Conservation (phyloP, 768 basidiomycete genomes). For the Nevesoporus exiguus region DNA sequence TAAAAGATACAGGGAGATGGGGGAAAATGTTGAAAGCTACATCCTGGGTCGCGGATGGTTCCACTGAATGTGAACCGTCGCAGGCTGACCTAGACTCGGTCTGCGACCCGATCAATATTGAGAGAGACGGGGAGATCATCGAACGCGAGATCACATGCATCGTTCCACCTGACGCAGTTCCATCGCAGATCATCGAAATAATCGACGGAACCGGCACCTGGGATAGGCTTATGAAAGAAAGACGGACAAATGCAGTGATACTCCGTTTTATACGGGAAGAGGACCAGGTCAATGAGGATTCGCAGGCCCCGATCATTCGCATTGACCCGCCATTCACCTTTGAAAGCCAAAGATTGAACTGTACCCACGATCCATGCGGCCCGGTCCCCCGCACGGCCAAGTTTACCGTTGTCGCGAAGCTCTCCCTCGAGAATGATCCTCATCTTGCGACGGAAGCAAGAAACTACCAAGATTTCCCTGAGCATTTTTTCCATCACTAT, state of each 20-base stretch:
- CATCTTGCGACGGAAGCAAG: conserved; percentile 35
- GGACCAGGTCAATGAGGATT: neutral
- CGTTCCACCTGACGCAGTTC: neutral
- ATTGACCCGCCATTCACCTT: conserved; percentile 16
- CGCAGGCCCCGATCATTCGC: conserved; percentile 1
- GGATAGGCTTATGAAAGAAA: neutral
- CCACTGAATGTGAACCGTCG: neutral
- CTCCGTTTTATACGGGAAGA: neutral
- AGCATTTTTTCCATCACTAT: conserved; percentile 27
- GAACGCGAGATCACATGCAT: conserved; percentile 17
- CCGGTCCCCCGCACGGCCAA: conserved; percentile 29
- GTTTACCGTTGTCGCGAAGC: conserved; percentile 44
- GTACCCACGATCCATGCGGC: neutral
- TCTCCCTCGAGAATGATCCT: conserved; percentile 36
- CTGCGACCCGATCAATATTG: neutral
- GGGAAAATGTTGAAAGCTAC: conserved; percentile 13
- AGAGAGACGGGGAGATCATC: conserved; percentile 11
- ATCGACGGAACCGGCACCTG: neutral
- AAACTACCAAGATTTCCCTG: conserved; percentile 28
- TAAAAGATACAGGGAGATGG: conserved; percentile 26
- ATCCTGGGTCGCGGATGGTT: conserved; percentile 11
- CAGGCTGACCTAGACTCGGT: neutral
- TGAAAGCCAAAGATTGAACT: conserved; percentile 6
- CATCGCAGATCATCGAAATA: neutral
- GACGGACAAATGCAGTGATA: rapidly evolving